Conservation (phyloP, 2,329 filamentous ascomycete genomes). For the Penicillium sp. region DNA sequence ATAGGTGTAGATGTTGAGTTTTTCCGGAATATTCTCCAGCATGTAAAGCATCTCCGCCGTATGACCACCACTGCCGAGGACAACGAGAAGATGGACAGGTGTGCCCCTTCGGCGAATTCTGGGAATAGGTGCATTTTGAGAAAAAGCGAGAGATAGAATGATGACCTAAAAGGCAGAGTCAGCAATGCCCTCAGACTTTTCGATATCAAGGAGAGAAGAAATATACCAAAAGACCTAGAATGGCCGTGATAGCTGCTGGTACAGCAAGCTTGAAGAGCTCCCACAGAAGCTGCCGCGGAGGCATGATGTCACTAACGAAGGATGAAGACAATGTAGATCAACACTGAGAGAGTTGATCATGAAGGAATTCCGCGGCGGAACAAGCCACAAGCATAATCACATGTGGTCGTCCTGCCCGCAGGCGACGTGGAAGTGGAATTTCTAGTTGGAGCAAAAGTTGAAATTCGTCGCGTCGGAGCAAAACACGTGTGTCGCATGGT, state of each 20-base stretch:
- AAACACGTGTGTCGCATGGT: constrained; percentile 18
- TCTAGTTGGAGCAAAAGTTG: constrained; percentile 8
- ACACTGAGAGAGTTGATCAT: no score
- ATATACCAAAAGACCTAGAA: constrained; percentile 13
- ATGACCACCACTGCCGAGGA: constrained; percentile 89
- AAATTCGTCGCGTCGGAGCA: constrained; percentile 9
- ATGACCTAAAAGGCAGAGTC: constrained; percentile 21
- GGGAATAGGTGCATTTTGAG: constrained; percentile 27
- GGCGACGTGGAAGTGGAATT: background rate
- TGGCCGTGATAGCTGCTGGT: constrained; percentile 5
- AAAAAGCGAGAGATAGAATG: constrained; percentile 23
- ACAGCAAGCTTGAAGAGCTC: constrained; percentile 9
- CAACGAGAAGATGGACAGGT: constrained; percentile 62
- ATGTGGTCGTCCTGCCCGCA: background rate
- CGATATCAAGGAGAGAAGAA: background rate
- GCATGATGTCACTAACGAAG: constrained; percentile 16
- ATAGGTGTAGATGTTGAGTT: constrained; percentile 50
- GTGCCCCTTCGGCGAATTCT: constrained; percentile 26
- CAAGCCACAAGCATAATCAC: background rate
- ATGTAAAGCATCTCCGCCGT: constrained; percentile 91
- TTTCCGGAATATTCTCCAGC: constrained; percentile 55
- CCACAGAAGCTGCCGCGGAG: constrained; percentile 4
- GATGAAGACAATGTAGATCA: background rate
- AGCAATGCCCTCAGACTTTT: constrained; percentile 1
- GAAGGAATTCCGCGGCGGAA: no score